A percentile compares a stretch with the other conserved stretches of the same genome.
Conservation (phyloP, 2,329 filamentous ascomycete species). For the Aspergillus tubingensis region DNA sequence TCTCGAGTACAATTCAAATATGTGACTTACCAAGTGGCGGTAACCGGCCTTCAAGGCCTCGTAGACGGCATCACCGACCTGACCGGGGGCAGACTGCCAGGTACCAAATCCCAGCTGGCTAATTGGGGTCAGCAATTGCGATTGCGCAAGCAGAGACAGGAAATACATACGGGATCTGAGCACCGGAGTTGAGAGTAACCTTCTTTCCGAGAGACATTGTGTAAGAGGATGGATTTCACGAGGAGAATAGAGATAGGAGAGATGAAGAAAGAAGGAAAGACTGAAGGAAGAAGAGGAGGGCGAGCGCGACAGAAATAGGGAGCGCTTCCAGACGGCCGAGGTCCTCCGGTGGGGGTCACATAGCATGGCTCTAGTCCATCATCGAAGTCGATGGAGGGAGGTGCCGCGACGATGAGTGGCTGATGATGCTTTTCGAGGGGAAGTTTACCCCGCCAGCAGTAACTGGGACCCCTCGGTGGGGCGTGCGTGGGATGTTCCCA, state of each 20-base stretch:
- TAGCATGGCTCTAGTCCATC: neutral
- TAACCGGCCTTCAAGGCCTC: constrained; percentile 44
- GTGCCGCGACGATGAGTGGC: neutral
- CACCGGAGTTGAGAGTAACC: constrained; percentile 41
- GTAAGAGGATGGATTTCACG: constrained; percentile 3
- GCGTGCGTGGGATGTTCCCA: neutral
- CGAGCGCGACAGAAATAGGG: constrained; percentile 7
- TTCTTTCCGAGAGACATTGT: constrained; percentile 46
- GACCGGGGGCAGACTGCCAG: constrained; percentile 43
- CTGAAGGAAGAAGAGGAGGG: neutral
- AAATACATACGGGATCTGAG: constrained; percentile 40
- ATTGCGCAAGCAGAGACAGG: neutral
- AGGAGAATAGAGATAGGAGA: neutral
- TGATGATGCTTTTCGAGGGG: neutral
- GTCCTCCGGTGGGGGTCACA: constrained; percentile 20
- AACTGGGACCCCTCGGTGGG: constrained; percentile 11
- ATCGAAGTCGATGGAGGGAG: neutral
- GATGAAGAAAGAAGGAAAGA: neutral
- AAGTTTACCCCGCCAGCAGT: constrained; percentile 7
- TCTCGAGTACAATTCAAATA: neutral
- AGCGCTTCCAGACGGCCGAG: constrained; percentile 4
- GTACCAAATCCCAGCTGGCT: constrained; percentile 45
- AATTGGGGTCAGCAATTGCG: constrained; percentile 5
- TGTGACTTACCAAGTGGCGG: constrained; percentile 38
- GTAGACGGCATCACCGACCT: constrained; percentile 44